These are phyloP conservation scores for Zanthoxylum bungeanum DNA, from an alignment of 345 rosid genomes.

Conservation along the genomic window DNA sequence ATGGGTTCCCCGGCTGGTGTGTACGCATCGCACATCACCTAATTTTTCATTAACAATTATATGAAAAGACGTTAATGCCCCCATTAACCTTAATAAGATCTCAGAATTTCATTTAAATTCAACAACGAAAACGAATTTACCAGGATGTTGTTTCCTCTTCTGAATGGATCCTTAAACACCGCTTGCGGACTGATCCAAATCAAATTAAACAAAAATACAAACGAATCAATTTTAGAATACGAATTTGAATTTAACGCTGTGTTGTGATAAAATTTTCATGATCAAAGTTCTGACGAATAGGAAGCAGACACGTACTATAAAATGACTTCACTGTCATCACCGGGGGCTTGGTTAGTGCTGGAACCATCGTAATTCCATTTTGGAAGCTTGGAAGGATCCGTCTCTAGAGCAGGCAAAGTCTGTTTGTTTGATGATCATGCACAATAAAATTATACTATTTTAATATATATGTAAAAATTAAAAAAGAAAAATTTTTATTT, in stretches of 20 bases:
- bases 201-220: too few species aligned
- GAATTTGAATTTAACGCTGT: too few species aligned
- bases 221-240: not conserved
- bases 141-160: slow-evolving; percentile 72
- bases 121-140: too few species aligned
- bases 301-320: slow-evolving; percentile 40
- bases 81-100: too few species aligned
- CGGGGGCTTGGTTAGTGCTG: slow-evolving; percentile 83
- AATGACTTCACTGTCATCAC: slow-evolving; percentile 78
- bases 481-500: not conserved
- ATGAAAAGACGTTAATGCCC: slow-evolving; percentile 2
- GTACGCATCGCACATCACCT: slow-evolving; percentile 80
- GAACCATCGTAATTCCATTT: too few species aligned
- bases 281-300: too few species aligned
- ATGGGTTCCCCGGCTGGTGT: slow-evolving; percentile 68
- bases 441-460: not conserved
- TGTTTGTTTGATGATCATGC: slow-evolving; percentile 5
- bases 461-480: not conserved
- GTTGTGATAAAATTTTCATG: too few species aligned
- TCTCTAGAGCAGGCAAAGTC: slow-evolving; percentile 57
- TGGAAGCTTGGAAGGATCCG: slow-evolving; percentile 56
- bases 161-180: slow-evolving; percentile 67
- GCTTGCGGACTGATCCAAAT: slow-evolving; percentile 58
- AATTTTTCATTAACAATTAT: not conserved
- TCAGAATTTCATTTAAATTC: too few species aligned